phyloP scores from a whole-genome alignment of 306 rosid species.

The Clitoria ternatea region DNA sequence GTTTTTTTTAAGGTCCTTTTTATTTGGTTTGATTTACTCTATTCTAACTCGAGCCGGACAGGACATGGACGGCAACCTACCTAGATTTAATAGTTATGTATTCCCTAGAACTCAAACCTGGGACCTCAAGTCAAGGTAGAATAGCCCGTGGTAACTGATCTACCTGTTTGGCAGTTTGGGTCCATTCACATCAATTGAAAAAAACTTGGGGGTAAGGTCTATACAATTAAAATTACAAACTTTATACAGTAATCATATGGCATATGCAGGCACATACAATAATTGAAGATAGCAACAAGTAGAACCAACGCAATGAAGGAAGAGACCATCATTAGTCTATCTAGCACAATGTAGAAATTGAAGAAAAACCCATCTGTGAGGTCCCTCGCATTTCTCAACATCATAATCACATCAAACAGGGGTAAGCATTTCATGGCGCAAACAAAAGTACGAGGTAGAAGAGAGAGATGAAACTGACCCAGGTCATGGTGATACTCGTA shows the following conservation, averaged over 20 bases:
- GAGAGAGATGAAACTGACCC: constrained; percentile 54
- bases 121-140: too few species aligned
- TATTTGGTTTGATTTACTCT: too few species aligned
- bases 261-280: not conserved
- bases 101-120: too few species aligned
- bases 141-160: too few species aligned
- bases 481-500: constrained; percentile 93
- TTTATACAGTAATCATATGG: not conserved
- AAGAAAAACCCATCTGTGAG: not conserved
- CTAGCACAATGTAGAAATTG: not conserved
- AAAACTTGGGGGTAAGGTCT: not conserved
- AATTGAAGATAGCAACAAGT: not conserved
- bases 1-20: too few species aligned
- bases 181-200: not conserved
- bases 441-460: not conserved
- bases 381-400: not conserved
- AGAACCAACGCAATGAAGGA: not conserved
- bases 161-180: too few species aligned
- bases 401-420: not conserved
- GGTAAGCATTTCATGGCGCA: not conserved
- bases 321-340: not conserved
- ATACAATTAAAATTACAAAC: not conserved
- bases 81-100: too few species aligned
- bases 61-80: too few species aligned
- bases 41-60: too few species aligned